Evolutionary conservation across 495 filamentous ascomycete species (phyloP), one percentile per base, ranked within the genome.

Genomic region (Amphirosellinia nigrospora): DNA sequence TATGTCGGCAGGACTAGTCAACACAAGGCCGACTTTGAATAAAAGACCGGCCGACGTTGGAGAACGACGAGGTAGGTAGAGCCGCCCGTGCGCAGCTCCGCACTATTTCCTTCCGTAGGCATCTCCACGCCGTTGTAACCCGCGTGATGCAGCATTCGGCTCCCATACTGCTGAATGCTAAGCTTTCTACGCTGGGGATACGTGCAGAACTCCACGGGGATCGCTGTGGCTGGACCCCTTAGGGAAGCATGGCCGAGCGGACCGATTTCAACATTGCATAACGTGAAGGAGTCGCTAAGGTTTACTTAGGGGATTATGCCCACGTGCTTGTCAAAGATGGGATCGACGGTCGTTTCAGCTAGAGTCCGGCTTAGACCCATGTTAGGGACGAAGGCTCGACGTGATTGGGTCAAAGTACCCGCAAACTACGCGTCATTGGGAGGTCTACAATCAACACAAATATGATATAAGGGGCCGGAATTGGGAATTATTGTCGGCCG

Each of bases 1-100:
- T 66, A 56, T 66, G 64, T 56, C 64, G 64, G 64, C 23, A 43
- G 7, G 15, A 53, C 64, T 56, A 34, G 7, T 55, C 36, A 38
- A 32, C 30, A 39, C 53, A 64, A 19, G 11, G 63, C 45, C 46
- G 32, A 53, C 26, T 9, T 41, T 55, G 63, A 39, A 41, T 41
- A 11, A 21, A 19, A 48, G 26, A 19, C 59, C 38, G 59, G 59
- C 23, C 59, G 41, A 34, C 26, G 32, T 55, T 38, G 63, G 46
- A 55, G 63, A 30, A 21, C 19, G 34, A 52, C 45, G 63, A 55
- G 55, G 32, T 26, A 21, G 63, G 63, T 41, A 55, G 28, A 53
- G 45, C 28, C 23, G 23, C 32, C 23, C 41, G 41, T 38, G 9
- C 16, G 3, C 28, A 32, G 23, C 28, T 56, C 52, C 26, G 52